Evolutionary conservation across 306 rosid genomes (phyloP), one percentile per base, ranked within the genome.

Genomic region (Rosa multiflora): DNA sequence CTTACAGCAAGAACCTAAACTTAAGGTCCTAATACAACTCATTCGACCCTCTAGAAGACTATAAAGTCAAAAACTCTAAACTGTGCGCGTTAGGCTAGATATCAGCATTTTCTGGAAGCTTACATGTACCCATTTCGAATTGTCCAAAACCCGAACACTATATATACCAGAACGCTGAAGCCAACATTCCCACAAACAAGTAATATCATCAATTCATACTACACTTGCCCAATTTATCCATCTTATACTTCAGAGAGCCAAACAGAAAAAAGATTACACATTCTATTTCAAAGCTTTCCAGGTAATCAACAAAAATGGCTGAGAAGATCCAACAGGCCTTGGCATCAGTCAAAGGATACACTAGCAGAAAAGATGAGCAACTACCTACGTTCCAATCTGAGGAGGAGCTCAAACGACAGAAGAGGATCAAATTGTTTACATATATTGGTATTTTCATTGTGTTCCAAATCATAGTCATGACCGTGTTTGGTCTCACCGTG

Each of bases 381-480:
- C 43, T 44, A 10, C 8, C 52, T 10, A 21, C 43, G 6, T 12
- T 21, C 48, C 37, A 21, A 32, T 51, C 76, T 21, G 68, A 62
- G 49, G 42, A 58, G 37, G 78, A 75, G 78, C 78, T 75, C 39
- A 21, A 62, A 8, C 70, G 70, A 8, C 47, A 75, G 55, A 43
- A 75, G 51, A 43, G 43, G 56, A 75, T 56, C 52, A 75, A 75
- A 46, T 18, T 73, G 32, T 40, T 55, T 7, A 52, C 23, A 4
- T 73, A 73, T 6, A 55, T 73, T 37, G 67, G 26, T 52, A n/a
- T 51, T 37, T 73, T 73, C 61, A n/a, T n/a, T 55, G 49, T 73
- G 18, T 35, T 73, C 44, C 78, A 75, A 47, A 59, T 58, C 69
- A 56, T 75, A 10, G 69, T 58, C 10, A 75, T 43, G 35, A n/a